phyloP scores from a whole-genome alignment of 2,329 filamentous ascomycete species.

The Dactylellina leptospora region DNA sequence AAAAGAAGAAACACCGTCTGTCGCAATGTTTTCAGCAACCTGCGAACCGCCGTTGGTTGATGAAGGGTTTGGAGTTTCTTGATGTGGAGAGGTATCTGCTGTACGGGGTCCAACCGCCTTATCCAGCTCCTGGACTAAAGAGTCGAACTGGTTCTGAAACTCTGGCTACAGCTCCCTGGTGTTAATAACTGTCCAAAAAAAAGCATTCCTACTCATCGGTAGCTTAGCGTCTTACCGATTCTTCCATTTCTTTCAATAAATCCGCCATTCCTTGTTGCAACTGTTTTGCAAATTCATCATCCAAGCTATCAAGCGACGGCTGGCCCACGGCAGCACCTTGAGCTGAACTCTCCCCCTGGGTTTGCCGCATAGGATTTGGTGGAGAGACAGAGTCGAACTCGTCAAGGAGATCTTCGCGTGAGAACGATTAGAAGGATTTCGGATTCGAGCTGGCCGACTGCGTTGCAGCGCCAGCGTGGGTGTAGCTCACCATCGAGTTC shows the following conservation, averaged over 20 bases:
- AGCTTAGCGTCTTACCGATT: slow-evolving; percentile 64
- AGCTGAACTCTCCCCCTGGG: slow-evolving; percentile 31
- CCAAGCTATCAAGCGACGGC: slow-evolving; percentile 65
- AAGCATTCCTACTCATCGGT: too few species aligned
- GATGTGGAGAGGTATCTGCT: slow-evolving; percentile 58
- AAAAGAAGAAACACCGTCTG: slow-evolving; percentile 66
- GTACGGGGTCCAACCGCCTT: slow-evolving; percentile 60
- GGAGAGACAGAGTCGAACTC: slow-evolving; percentile 69
- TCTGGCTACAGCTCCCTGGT: slow-evolving; percentile 63
- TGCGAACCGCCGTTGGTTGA: slow-evolving; percentile 54
- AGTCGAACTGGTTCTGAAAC: slow-evolving; percentile 80
- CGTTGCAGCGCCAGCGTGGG: neutral
- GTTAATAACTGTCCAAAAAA: too few species aligned
- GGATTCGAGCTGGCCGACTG: too few species aligned
- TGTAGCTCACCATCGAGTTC: slow-evolving; percentile 84
- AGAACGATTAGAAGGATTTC: neutral
- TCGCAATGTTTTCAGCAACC: slow-evolving; percentile 56
- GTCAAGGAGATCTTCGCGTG: slow-evolving; percentile 79
- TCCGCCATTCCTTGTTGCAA: slow-evolving; percentile 91
- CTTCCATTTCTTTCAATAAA: slow-evolving; percentile 76
- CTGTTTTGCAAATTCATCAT: slow-evolving; percentile 82
- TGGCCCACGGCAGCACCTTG: slow-evolving; percentile 46
- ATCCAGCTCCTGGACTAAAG: slow-evolving; percentile 76
- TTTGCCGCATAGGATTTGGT: slow-evolving; percentile 13
- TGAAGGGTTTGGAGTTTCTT: slow-evolving; percentile 54